These are phyloP conservation scores for Geosmithia putterillii DNA, from an alignment of 2,329 filamentous ascomycete species.

Conservation along the genomic window DNA sequence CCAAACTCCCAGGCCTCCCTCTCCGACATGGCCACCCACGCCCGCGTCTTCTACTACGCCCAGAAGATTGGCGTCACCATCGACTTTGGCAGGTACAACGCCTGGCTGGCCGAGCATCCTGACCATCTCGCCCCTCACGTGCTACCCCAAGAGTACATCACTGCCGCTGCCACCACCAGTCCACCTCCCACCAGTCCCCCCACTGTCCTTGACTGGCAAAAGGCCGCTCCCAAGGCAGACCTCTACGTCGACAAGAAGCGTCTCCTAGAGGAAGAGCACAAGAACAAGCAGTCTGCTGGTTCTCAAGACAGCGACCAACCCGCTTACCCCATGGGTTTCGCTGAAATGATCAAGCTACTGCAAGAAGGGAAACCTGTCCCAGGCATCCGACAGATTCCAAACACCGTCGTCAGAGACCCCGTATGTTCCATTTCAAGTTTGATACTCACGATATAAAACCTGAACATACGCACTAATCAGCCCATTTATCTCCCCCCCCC, in stretches of 20 bases:
- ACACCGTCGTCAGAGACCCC: conserved; percentile 61
- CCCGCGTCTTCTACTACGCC: conserved; percentile 55
- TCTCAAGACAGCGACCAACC: conserved; percentile 39
- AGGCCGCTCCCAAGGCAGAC: conserved; percentile 33
- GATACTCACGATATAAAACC: not conserved
- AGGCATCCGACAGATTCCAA: conserved; percentile 77
- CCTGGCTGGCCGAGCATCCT: conserved; percentile 37
- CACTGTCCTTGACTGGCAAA: conserved; percentile 30
- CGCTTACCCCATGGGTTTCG: conserved; percentile 71
- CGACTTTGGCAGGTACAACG: conserved; percentile 55
- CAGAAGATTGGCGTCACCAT: conserved; percentile 38
- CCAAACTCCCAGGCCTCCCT: conserved; percentile 33
- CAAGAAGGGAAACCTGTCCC: conserved; percentile 73
- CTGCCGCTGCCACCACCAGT: not conserved
- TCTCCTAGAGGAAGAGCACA: not conserved
- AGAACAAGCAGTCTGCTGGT: not conserved
- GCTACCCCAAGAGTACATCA: conserved; percentile 19
- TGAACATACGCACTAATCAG: no score
- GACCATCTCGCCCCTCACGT: conserved; percentile 20
- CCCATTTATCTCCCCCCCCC: no score
- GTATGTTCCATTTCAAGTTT: conserved; percentile 31
- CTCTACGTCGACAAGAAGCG: conserved; percentile 29
- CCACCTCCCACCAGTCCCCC: conserved; percentile 2
- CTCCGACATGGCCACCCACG: conserved; percentile 49
- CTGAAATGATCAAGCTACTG: conserved; percentile 75